Evolutionary conservation across 768 basidiomycete species (phyloP).

Genomic region (Mycena sanguinolenta): DNA sequence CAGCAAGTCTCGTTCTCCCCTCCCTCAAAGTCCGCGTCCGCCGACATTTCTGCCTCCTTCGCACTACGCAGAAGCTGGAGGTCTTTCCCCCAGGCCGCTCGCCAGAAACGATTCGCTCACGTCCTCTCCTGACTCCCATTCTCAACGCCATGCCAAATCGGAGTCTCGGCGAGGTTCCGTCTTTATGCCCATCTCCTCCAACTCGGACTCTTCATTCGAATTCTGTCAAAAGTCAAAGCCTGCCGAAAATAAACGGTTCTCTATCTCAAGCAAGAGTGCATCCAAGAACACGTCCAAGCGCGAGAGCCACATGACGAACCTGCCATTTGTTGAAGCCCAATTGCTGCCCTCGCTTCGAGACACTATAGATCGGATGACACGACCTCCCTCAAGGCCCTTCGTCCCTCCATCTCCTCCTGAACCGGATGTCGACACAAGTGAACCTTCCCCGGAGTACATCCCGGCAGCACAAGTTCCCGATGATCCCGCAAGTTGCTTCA

Average conservation of each 20-base stretch:
- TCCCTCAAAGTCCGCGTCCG: conserved; percentile 48
- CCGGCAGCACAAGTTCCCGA: background rate
- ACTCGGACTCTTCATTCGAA: conserved; percentile 50
- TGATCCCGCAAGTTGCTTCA: conserved; percentile 5
- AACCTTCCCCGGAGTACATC: conserved; percentile 2
- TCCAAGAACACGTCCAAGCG: conserved; percentile 41
- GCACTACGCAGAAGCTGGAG: conserved; percentile 68
- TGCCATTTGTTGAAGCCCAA: conserved; percentile 73
- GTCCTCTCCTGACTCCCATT: conserved; percentile 27
- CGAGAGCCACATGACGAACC: conserved; percentile 62
- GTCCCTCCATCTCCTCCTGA: conserved; percentile 26
- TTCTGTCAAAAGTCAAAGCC: conserved; percentile 31
- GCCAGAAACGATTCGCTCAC: conserved; percentile 22
- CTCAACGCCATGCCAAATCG: conserved; percentile 17
- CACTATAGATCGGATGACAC: conserved; percentile 82
- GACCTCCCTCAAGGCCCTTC: conserved; percentile 53
- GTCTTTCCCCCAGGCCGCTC: conserved; percentile 42
- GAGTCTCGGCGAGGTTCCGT: conserved; percentile 34
- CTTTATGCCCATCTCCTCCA: conserved; percentile 37
- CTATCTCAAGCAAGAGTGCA: conserved; percentile 1
- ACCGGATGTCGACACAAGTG: conserved; percentile 19
- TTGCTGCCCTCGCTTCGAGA: conserved; percentile 79
- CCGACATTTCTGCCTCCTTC: conserved; percentile 66
- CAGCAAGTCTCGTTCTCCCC: conserved; percentile 59
- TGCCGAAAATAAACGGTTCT: conserved; percentile 29